Base-by-base conservation (phyloP, 192 early-diverging fungal species). In the Backusella morwellensis region DNA sequence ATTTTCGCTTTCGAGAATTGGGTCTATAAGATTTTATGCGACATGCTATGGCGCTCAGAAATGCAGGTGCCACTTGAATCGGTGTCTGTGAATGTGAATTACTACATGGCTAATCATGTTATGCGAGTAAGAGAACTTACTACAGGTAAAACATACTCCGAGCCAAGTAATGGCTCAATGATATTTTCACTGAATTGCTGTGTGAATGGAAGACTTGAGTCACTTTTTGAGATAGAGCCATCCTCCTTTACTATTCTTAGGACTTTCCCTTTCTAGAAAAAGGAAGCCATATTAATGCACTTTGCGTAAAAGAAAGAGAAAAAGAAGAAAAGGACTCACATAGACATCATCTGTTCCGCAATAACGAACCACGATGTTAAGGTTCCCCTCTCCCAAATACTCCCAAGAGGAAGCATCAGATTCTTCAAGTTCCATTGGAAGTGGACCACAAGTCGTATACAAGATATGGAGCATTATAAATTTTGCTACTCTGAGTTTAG, bases 361-460 rank as follows among this genome's bases (percentile, higher is more conserved):
- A 69, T 91, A 90, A 8, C 81, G 42, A 11, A 94, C 75, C 4
- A 91, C 84, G 7, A 91, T 75, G 76, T 90, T 90, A 12, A 78
- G 80, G 77, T 94, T 94, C 21, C 92, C 92, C 77, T 94, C 92
- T 66, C 84, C 86, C 44, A 84, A 76, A 78, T 94, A 94, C 7
- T 40, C 29, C 92, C 92, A 93, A 15, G 83, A 70, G 35, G 12
- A n/a, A 19, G 86, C 70, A 35, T 70, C 74, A 7, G 32, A 56
- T 70, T 71, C 35, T 17, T 35, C 38, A 44, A 80, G 23, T 50
- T 17, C 56, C 26, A 29, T 63, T 50, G 14, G 35, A 26, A 59
- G 34, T 50, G 7, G 19, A 41, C 80, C 80, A 82, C 76, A 82
- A 82, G 56, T 82, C 73, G 73, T 17, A 15, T 4, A 70, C 9